Evolutionary conservation across 1,284 basidiomycete species (phyloP), one percentile per base, ranked within the genome.

Genomic region (Phellinidium pouzarii): DNA sequence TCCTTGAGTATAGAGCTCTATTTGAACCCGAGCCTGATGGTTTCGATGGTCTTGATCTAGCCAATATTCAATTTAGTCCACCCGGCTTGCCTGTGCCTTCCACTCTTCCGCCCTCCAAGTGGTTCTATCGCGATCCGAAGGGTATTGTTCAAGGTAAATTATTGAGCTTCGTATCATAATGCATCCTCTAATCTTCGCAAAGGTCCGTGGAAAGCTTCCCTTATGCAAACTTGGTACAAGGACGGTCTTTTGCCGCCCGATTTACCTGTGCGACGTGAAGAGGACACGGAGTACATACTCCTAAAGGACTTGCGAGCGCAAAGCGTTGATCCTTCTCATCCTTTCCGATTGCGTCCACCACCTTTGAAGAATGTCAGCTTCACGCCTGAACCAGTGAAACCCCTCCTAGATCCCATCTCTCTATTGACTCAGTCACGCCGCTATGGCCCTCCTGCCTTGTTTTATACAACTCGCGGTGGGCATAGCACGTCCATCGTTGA

Each of bases 171-270:
- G 46, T 40, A 19, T 31, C 34, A 59, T n/a, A 5, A 14, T 48
- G 40, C 38, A 38, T 36, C 20, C 4, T 42, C 11, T 22, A 48
- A 12, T 42, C 31, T 50, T 23, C 37, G 58, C 52, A 50, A 52
- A 90, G 87, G 87, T 44, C 88, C 88, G 19, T 91, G 88, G 88
- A 87, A 87, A 63, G 74, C 84, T 19, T 78, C 79, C n/a, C 71
- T 89, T 36, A 91, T 91, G 87, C 87, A 90, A 63, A 77, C 80
- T 4, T 91, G 87, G 87, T 88, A 86, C 62, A 84, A 84, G 61
- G 87, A 91, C 57, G 86, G 84, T 8, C 66, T 89, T 12, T 71
- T 91, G 31, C 87, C 87, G 3, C 82, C 82, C 0, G 86, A 89
- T 64, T 76, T 91, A 8, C 87, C 87, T 2, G 80, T 91, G 17